Base-by-base conservation (phyloP, 768 basidiomycete genomes). In the Leccinum truebloodii region DNA sequence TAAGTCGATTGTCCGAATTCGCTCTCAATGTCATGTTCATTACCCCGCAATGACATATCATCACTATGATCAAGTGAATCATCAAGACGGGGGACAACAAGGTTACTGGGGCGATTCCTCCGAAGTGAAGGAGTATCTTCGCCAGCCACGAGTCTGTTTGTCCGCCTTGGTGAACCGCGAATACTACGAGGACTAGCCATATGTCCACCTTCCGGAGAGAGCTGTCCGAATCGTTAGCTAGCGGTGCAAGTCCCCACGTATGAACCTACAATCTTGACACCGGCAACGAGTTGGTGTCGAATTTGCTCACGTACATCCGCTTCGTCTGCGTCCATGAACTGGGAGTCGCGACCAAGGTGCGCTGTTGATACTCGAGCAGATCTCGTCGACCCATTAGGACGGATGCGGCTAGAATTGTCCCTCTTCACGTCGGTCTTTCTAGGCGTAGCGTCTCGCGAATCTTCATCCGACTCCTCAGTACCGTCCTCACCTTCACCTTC, bases 301-400 rank as follows among this genome's bases (percentile, higher is more conserved):
- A 96, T 91, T 71, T 95, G 93, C 67, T 90, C 88, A 64, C 90
- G 84, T 8, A 91, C 92, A 65, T 88, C 81, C 13, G 83, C 86
- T 56, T 92, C 92, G 65, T 94, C 92, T 4, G 92, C 92, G 72
- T 94, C 92, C 88, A 92, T 88, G 68, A 94, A 94, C 67, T 93
- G 92, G 12, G 92, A 94, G 3, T 82, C 80, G 6, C 85, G 83
- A 18, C 85, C 85, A 67, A 75, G 79, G 55, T 80, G 80, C 2
- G 67, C 70, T 30, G 74, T 74, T 4, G 82, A 80, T 26, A 63
- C 63, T 44, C 83, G 80, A 28, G 76, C 64, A 30, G 75, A 60
- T 44, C 73, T 74, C 6, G 65, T 34, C 24, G 58, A 55, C 13
- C 66, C 68, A 9, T 66, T 71, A 60, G 58, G 66, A 60, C 76